phyloP scores from a whole-genome alignment of 2,329 filamentous ascomycete species.

The Penicillium sp. region DNA sequence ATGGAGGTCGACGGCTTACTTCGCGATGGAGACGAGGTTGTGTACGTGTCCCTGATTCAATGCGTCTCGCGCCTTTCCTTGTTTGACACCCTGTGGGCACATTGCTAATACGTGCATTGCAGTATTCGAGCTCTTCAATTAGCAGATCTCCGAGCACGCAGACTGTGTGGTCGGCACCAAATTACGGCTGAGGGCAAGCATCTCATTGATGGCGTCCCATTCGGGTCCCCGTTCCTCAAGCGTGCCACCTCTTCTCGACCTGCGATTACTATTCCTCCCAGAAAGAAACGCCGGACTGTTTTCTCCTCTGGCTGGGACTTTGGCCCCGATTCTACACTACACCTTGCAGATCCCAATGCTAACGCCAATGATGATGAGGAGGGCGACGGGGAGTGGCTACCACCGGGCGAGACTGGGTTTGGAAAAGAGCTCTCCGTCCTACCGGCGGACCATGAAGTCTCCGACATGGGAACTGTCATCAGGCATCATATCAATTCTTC shows the following conservation, averaged over 20 bases:
- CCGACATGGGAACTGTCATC: constrained; percentile 36
- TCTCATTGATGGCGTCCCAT: constrained; percentile 78
- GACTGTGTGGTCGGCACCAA: constrained; percentile 71
- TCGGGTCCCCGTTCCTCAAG: constrained; percentile 67
- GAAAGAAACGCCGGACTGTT: constrained; percentile 57
- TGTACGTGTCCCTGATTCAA: constrained; percentile 50
- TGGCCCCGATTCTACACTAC: constrained; percentile 9
- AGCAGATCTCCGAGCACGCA: constrained; percentile 67
- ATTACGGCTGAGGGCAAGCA: constrained; percentile 74
- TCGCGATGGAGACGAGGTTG: constrained; percentile 76
- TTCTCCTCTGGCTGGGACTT: constrained; percentile 28
- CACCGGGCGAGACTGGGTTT: constrained; percentile 22
- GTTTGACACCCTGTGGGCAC: neutral
- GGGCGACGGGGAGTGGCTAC: constrained; percentile 31
- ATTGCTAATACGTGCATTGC: constrained; percentile 2
- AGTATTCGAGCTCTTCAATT: constrained; percentile 74
- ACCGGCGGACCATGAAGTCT: constrained; percentile 25
- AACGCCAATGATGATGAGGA: constrained; percentile 20
- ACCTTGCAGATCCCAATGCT: constrained; percentile 1
- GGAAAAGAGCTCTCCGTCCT: constrained; percentile 26
- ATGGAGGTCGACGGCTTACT: constrained; percentile 64
- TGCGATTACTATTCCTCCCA: constrained; percentile 63
- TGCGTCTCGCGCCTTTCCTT: neutral
- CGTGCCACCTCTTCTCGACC: constrained; percentile 56
- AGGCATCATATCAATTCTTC: constrained; percentile 29